phyloP scores from a whole-genome alignment of 257 asterid species.

The Plectranthus barbatus region DNA sequence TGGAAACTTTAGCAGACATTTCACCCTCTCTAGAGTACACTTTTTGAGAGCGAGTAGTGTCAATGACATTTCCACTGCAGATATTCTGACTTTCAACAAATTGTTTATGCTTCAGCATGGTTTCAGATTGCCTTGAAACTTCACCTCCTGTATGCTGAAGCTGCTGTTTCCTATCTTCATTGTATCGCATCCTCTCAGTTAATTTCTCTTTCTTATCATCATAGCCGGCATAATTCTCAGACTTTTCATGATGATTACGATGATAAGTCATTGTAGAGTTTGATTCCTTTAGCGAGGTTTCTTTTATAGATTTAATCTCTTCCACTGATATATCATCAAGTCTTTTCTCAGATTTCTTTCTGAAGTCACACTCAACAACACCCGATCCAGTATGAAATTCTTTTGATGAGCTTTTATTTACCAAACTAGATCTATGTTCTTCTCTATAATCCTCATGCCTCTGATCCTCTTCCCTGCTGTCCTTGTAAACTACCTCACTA shows the following conservation, averaged over 20 bases:
- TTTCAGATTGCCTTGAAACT: slow-evolving; percentile 32
- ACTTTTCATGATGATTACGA: slow-evolving; percentile 24
- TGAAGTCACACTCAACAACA: slow-evolving; percentile 41
- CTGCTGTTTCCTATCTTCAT: slow-evolving; percentile 29
- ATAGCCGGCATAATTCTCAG: slow-evolving; percentile 29
- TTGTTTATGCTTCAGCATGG: slow-evolving; percentile 47
- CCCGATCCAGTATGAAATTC: slow-evolving; percentile 28
- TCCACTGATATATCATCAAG: slow-evolving; percentile 53
- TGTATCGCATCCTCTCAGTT: slow-evolving; percentile 20
- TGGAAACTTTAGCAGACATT: slow-evolving; percentile 24
- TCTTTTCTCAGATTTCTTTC: slow-evolving; percentile 86
- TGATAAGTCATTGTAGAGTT: slow-evolving; percentile 22
- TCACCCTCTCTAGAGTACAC: slow-evolving; percentile 26
- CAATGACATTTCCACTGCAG: slow-evolving; percentile 19
- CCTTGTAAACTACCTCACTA: slow-evolving; percentile 26
- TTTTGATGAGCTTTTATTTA: slow-evolving; percentile 25
- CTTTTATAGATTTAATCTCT: slow-evolving; percentile 36
- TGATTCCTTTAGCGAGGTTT: slow-evolving; percentile 27
- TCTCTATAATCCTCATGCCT: slow-evolving; percentile 31
- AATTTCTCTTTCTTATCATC: slow-evolving; percentile 34
- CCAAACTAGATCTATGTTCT: slow-evolving; percentile 28
- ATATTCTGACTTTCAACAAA: slow-evolving; percentile 30
- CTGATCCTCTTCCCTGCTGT: slow-evolving; percentile 16
- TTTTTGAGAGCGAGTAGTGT: slow-evolving; percentile 31
- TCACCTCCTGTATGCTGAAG: slow-evolving; percentile 31